Percentiles rank a stretch among this genome's conserved stretches.
These are phyloP conservation scores for Ploettnerulaceae sp. DNA, from an alignment of 2,329 filamentous ascomycete species.

Conservation along the genomic window DNA sequence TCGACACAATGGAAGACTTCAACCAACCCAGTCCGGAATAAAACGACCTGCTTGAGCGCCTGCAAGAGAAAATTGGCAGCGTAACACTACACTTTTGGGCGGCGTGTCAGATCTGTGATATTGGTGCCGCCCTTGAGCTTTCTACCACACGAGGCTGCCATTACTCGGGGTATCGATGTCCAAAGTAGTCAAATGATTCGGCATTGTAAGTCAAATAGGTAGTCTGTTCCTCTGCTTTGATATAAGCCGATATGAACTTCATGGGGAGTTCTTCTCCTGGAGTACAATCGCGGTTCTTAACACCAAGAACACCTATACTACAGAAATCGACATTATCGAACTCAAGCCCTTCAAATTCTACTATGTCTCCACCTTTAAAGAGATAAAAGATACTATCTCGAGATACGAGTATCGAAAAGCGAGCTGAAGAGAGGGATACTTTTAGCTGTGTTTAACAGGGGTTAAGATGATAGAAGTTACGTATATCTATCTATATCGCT, in stretches of 20 bases:
- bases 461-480: conserved; percentile 10
- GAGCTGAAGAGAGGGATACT: conserved; percentile 15
- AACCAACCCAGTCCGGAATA: conserved; percentile 18
- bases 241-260: too few relatives aligned
- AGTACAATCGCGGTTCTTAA: too few relatives aligned
- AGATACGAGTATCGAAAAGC: conserved; percentile 7
- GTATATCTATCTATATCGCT: conserved; percentile 15
- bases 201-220: too few relatives aligned
- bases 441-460: conserved; percentile 15
- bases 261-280: too few relatives aligned
- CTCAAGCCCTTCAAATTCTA: too few relatives aligned
- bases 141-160: conserved; percentile 6
- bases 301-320: too few relatives aligned
- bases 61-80: conserved; percentile 11
- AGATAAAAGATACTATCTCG: conserved; percentile 8
- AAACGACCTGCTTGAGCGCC: conserved; percentile 11
- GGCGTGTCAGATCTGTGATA: conserved; percentile 8
- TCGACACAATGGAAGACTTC: too few relatives aligned
- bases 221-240: too few relatives aligned
- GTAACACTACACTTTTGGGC: conserved; percentile 18
- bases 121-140: conserved; percentile 3
- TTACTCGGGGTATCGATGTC: conserved; percentile 2
- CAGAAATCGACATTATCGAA: too few relatives aligned
- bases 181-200: too few relatives aligned
- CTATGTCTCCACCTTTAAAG: too few relatives aligned